phyloP scores from a whole-genome alignment of 345 rosid genomes.

The Eucalyptus cloeziana region DNA sequence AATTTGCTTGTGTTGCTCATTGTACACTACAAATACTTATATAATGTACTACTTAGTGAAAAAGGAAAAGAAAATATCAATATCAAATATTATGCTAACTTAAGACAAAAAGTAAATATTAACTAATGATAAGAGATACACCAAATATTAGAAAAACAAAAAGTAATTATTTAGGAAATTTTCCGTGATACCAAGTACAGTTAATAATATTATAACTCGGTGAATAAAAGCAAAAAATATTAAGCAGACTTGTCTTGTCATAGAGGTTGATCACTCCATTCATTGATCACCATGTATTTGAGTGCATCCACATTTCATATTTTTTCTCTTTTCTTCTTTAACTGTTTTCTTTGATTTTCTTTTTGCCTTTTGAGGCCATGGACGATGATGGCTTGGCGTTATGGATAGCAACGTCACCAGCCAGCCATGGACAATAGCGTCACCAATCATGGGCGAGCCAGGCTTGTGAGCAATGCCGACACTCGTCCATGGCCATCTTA shows the following conservation, averaged over 20 bases:
- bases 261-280: no score
- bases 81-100: neutral
- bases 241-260: fast-evolving
- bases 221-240: neutral
- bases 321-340: no score
- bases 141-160: neutral
- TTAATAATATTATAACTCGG: no score
- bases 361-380: no score
- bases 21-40: no score
- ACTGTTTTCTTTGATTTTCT: no score
- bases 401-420: no score
- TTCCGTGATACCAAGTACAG: neutral
- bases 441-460: neutral
- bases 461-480: neutral
- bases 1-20: neutral
- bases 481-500: neutral
- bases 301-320: no score
- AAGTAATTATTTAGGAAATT: neutral
- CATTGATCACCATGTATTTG: no score
- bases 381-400: no score
- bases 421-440: no score
- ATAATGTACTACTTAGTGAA: neutral
- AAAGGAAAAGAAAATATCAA: neutral
- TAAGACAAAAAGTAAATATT: neutral
- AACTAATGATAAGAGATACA: neutral